Conservation (phyloP, 371 early-diverging fungal species). For the Furculomyces boomerangus region DNA sequence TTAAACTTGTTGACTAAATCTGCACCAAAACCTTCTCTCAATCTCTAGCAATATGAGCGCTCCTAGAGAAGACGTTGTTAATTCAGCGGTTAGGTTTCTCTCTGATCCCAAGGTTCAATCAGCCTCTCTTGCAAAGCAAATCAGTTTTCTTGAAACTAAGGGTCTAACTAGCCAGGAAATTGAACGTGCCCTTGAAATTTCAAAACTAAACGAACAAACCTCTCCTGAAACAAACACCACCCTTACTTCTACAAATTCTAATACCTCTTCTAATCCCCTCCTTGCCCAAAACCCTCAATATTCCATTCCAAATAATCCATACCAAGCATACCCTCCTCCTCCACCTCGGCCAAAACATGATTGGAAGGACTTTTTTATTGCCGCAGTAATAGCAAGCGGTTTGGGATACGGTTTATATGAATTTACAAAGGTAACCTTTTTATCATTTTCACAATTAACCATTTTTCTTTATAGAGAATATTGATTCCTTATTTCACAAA, state of each 20-base stretch:
- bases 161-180: slow-evolving; percentile 85
- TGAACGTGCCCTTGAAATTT: slow-evolving; percentile 65
- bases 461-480: slow-evolving; percentile 24
- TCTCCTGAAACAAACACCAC: slow-evolving; percentile 1
- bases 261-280: background rate
- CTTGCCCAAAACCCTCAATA: slow-evolving; percentile 3
- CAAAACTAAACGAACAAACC: slow-evolving; percentile 9
- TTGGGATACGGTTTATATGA: slow-evolving; percentile 67
- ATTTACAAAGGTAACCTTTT: slow-evolving; percentile 32
- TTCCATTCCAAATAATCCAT: slow-evolving; percentile 5
- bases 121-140: slow-evolving; percentile 69
- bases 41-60: too few relatives aligned
- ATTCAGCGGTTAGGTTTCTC: slow-evolving; percentile 79
- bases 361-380: slow-evolving; percentile 89
- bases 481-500: background rate
- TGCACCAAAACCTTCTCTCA: too few relatives aligned
- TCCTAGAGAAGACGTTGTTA: slow-evolving; percentile 60
- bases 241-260: slow-evolving; percentile 10
- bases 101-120: slow-evolving; percentile 80
- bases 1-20: too few relatives aligned
- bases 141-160: slow-evolving; percentile 88
- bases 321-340: slow-evolving; percentile 26
- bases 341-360: slow-evolving; percentile 52
- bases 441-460: background rate
- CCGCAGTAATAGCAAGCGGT: slow-evolving; percentile 69